Percentiles rank a stretch among this genome's conserved stretches.
Conservation (phyloP, 768 basidiomycete genomes). For the Leccinum fibrillosum region DNA sequence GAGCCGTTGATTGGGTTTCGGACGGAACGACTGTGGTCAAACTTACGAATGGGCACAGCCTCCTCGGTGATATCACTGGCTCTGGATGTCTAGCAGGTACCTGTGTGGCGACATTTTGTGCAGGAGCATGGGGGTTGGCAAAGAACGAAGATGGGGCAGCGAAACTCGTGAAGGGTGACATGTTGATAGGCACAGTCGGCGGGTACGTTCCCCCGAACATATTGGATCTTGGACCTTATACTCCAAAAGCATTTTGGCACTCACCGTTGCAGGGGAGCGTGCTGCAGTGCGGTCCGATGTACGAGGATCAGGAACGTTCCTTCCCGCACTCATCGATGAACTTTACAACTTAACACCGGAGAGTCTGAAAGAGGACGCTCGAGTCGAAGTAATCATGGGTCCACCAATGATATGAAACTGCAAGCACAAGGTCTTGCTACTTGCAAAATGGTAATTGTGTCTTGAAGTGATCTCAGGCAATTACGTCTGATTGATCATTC, state of each 20-base stretch:
- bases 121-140: slow-evolving; percentile 49
- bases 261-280: slow-evolving; percentile 59
- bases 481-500: too few species aligned
- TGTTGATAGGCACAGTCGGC: slow-evolving; percentile 70
- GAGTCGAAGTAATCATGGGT: slow-evolving; percentile 23
- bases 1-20: slow-evolving; percentile 77
- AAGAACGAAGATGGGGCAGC: slow-evolving; percentile 31
- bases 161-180: slow-evolving; percentile 67
- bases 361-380: slow-evolving; percentile 27
- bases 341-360: slow-evolving; percentile 44
- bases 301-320: slow-evolving; percentile 60
- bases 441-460: too few species aligned
- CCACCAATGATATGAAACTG: too few species aligned
- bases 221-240: slow-evolving; percentile 3
- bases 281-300: slow-evolving; percentile 53
- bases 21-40: slow-evolving; percentile 72
- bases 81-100: slow-evolving; percentile 86
- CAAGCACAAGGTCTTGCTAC: too few species aligned
- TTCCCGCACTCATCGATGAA: slow-evolving; percentile 64
- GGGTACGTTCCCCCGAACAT: slow-evolving; percentile 48
- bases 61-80: slow-evolving; percentile 82
- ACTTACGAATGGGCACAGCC: slow-evolving; percentile 67
- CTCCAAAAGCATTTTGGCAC: slow-evolving; percentile 45
- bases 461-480: too few species aligned
- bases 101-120: slow-evolving; percentile 77